Evolutionary conservation across 2,329 filamentous ascomycete genomes (phyloP).

Genomic region (Talaromyces sp.): DNA sequence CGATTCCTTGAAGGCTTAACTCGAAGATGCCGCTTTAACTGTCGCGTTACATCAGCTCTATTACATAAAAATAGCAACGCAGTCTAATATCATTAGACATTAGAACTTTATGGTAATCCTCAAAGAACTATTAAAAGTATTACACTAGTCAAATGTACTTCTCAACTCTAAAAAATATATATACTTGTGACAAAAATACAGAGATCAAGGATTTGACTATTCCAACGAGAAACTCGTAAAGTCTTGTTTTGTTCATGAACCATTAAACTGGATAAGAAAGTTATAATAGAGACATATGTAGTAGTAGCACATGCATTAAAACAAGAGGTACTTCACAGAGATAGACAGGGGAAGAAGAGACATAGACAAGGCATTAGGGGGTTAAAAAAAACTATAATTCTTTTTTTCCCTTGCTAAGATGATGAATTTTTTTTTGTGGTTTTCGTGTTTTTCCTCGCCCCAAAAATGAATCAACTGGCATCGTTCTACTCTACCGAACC

Average conservation of each 20-base stretch:
- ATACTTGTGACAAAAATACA: neutral
- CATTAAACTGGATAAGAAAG: neutral
- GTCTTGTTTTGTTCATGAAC: neutral
- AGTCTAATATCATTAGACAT: too few species aligned
- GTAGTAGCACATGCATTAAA: neutral
- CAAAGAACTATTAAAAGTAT: neutral
- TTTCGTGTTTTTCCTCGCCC: neutral
- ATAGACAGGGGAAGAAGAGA: neutral
- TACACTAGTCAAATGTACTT: neutral
- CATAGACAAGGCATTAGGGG: neutral
- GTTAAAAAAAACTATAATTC: neutral
- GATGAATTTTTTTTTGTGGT: neutral
- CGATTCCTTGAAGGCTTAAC: too few species aligned
- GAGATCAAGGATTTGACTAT: neutral
- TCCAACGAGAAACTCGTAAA: neutral
- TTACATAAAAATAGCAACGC: too few species aligned
- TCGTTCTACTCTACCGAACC: constrained; percentile 5
- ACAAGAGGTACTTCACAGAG: neutral
- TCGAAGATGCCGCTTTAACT: too few species aligned
- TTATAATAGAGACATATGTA: neutral
- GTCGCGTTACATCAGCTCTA: too few species aligned
- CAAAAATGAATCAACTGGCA: neutral
- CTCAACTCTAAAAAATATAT: neutral
- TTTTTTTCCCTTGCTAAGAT: neutral
- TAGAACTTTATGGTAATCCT: too few species aligned